Evolutionary conservation across 495 filamentous ascomycete species (phyloP), one percentile per base, ranked within the genome.

Genomic region (Penicillium steckii): DNA sequence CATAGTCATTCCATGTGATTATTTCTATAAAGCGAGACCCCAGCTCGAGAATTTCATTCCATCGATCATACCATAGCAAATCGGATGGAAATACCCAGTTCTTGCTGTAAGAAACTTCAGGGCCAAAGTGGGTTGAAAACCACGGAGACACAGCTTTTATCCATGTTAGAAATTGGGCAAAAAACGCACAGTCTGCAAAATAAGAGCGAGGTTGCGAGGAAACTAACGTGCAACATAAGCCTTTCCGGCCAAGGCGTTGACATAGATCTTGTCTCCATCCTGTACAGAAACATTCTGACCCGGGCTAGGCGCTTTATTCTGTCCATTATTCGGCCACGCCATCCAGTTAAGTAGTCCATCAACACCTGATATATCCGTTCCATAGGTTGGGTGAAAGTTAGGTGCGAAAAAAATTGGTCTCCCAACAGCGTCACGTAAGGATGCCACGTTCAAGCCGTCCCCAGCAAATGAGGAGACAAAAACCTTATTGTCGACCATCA

Each of bases 1-100:
- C 82, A 44, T 80, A 86, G 57, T 87, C 69, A 59, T 87, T 87
- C 84, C 82, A 86, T 12, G 78, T 82, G 10, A 86, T 68, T 45
- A 86, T 84, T 57, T 85, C 78, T 30, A 85, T 56, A 48, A 80
- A 74, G 10, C 66, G 56, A 2, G 82, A 80, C 19, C 71, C 55
- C 12, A 78, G 46, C 0, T 56, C 38, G 2, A 84, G 59, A 40
- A 85, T 72, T 49, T 83, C 68, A 44, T 75, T 69, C 82, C 81
- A 85, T 26, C 81, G 72, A 33, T 76, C 55, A 9, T 67, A 73
- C 46, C 67, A 70, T 6, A 69, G 60, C 1, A 74, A 59, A 46
- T 76, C 73, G 27, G 71, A 74, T 23, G 74, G 73, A 25, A 76
- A 78, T n/a, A 76, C 78, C 78, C 80, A 84, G 21, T 84, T 78